A percentile compares a stretch with the other conserved stretches of the same genome.
Conservation (phyloP, 1,284 basidiomycete genomes). For the Somion occarium region DNA sequence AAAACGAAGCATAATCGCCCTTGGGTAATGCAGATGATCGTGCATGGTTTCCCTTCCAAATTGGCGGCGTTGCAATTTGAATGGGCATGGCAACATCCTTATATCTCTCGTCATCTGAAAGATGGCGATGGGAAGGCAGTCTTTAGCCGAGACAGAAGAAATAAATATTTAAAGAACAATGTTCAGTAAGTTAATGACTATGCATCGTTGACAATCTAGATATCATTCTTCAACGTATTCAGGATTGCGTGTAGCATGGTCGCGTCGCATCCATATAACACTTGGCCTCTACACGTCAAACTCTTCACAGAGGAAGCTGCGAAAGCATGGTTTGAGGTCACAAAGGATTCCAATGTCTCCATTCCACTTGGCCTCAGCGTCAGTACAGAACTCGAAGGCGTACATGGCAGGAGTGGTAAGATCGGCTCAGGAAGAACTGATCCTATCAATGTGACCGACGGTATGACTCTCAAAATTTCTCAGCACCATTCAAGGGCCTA, state of each 20-base stretch:
- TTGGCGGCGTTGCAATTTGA: conserved; percentile 85
- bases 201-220: background rate
- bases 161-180: conserved; percentile 36
- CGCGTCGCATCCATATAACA: conserved; percentile 50
- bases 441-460: conserved; percentile 64
- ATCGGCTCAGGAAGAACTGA: conserved; percentile 44
- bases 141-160: conserved; percentile 28
- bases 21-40: conserved; percentile 89
- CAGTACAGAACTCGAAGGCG: conserved; percentile 63
- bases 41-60: conserved; percentile 85
- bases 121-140: conserved; percentile 35
- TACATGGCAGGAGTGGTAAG: conserved; percentile 58
- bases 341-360: conserved; percentile 20
- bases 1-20: conserved; percentile 71
- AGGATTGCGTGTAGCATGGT: conserved; percentile 53
- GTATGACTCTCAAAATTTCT: too few relatives aligned
- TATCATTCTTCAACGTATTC: background rate
- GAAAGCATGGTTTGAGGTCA: conserved; percentile 41
- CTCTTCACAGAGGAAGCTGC: conserved; percentile 61
- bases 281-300: conserved; percentile 65
- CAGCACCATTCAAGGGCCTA: too few relatives aligned
- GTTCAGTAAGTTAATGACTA: conserved; percentile 38
- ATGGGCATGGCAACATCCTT: conserved; percentile 88
- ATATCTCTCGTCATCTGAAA: conserved; percentile 53
- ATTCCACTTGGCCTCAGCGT: conserved; percentile 50